A percentile compares a stretch with the other conserved stretches of the same genome.
Evolutionary conservation across 2,329 filamentous ascomycete genomes (phyloP).

Genomic region (Arachnopeziza araneosa): DNA sequence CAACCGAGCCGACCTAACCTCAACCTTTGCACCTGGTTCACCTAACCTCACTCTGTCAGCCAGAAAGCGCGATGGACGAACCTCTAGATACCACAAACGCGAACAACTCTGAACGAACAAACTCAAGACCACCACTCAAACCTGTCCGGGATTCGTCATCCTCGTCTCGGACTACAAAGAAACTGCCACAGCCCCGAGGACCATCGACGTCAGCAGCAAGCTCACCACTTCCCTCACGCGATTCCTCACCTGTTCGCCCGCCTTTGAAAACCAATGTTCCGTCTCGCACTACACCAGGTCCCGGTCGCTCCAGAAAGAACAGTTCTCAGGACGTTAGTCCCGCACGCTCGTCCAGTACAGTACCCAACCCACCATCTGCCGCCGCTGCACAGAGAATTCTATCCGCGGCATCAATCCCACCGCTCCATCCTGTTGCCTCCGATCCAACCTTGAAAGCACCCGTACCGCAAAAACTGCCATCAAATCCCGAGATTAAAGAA

Average conservation of each 20-base stretch:
- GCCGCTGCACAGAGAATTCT: slow-evolving; percentile 56
- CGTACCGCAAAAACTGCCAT: slow-evolving; percentile 56
- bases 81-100: slow-evolving; percentile 2
- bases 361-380: slow-evolving; percentile 53
- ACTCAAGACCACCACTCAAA: slow-evolving; percentile 6
- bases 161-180: slow-evolving; percentile 21
- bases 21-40: neutral
- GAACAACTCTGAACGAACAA: neutral
- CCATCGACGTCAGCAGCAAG: slow-evolving; percentile 33
- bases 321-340: slow-evolving; percentile 61
- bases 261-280: slow-evolving; percentile 21
- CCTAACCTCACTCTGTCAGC: neutral
- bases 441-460: slow-evolving; percentile 59
- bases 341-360: slow-evolving; percentile 42
- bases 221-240: slow-evolving; percentile 42
- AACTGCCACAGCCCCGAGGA: slow-evolving; percentile 19
- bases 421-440: slow-evolving; percentile 53
- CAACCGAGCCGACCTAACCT: too few species aligned
- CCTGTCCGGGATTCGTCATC: slow-evolving; percentile 20
- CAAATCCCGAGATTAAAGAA: slow-evolving; percentile 46
- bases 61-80: slow-evolving; percentile 14
- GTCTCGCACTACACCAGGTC: slow-evolving; percentile 26
- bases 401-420: slow-evolving; percentile 62
- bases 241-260: slow-evolving; percentile 39
- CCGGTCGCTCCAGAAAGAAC: slow-evolving; percentile 56